These are phyloP conservation scores for Phytophthora pistaciae DNA, from an alignment of 352 stramenopile species.

Conservation along the genomic window DNA sequence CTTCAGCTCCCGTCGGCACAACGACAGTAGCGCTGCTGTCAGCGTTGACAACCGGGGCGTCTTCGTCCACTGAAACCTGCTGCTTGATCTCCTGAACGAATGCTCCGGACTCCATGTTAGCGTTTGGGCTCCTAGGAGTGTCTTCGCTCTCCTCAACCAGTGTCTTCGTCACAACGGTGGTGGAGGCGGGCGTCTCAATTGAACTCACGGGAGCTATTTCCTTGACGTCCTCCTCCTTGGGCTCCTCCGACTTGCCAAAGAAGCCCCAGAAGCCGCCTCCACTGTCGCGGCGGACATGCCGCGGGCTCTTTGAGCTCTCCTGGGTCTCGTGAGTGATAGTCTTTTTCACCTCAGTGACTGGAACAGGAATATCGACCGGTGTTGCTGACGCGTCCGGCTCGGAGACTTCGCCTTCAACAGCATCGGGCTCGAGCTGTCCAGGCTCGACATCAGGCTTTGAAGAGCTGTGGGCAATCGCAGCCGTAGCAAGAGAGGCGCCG, in stretches of 20 bases:
- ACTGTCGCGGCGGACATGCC: slow-evolving; percentile 7
- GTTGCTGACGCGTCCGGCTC: neutral
- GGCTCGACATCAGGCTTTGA: neutral
- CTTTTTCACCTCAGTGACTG: neutral
- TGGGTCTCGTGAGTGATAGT: neutral
- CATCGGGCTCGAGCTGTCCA: neutral
- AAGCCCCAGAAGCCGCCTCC: slow-evolving; percentile 38
- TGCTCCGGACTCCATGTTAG: neutral
- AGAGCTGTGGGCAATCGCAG: neutral
- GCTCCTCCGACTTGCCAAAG: slow-evolving; percentile 29
- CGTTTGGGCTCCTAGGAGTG: neutral
- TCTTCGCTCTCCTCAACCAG: neutral
- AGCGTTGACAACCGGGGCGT: neutral
- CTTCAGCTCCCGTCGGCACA: neutral
- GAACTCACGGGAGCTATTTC: neutral
- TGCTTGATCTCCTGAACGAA: neutral
- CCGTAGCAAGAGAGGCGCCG: neutral
- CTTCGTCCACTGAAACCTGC: neutral
- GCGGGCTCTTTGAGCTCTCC: slow-evolving; percentile 16
- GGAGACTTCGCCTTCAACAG: neutral
- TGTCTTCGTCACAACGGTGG: neutral
- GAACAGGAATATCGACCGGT: neutral
- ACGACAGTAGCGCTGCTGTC: neutral
- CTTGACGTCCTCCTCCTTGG: neutral
- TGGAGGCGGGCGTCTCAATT: neutral